These are phyloP conservation scores for Cladobotryum mycophilum DNA, from an alignment of 2,329 filamentous ascomycete species.

Conservation along the genomic window DNA sequence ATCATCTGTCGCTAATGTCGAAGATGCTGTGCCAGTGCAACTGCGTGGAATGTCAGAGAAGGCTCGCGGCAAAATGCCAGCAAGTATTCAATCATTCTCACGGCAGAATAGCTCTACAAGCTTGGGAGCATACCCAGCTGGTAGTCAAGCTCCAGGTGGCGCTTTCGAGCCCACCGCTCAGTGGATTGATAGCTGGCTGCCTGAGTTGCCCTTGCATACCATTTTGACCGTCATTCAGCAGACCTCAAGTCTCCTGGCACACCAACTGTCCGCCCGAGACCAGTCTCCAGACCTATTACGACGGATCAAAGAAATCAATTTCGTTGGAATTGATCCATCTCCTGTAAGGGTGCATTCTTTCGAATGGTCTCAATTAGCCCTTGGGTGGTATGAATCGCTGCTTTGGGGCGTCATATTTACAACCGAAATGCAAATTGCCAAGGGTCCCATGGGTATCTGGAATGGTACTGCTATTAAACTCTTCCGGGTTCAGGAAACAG, in stretches of 20 bases:
- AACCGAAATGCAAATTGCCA: constrained; percentile 79
- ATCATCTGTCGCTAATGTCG: constrained; percentile 60
- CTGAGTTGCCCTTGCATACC: constrained; percentile 82
- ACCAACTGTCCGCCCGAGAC: constrained; percentile 40
- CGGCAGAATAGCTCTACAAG: constrained; percentile 86
- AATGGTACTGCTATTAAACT: constrained; percentile 83
- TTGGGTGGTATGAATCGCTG: constrained; percentile 94
- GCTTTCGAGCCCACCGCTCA: constrained; percentile 71
- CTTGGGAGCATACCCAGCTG: constrained; percentile 58
- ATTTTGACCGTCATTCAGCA: constrained; percentile 71
- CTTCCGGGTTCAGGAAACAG: constrained; percentile 84
- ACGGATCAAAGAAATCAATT: constrained; percentile 52
- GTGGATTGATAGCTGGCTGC: constrained; percentile 95
- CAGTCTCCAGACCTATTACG: constrained; percentile 41
- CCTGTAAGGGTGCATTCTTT: constrained; percentile 79
- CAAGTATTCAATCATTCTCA: constrained; percentile 73
- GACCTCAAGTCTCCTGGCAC: constrained; percentile 50
- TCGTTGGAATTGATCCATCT: constrained; percentile 69
- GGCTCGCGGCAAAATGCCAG: constrained; percentile 90
- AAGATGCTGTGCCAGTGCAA: constrained; percentile 77
- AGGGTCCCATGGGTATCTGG: constrained; percentile 88
- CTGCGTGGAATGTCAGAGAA: constrained; percentile 94
- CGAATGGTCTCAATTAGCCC: constrained; percentile 82
- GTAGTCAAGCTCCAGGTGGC: constrained; percentile 47
- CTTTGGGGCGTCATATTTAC: constrained; percentile 92